phyloP scores from a whole-genome alignment of 2,329 filamentous ascomycete species.

The Didymella pinodella region DNA sequence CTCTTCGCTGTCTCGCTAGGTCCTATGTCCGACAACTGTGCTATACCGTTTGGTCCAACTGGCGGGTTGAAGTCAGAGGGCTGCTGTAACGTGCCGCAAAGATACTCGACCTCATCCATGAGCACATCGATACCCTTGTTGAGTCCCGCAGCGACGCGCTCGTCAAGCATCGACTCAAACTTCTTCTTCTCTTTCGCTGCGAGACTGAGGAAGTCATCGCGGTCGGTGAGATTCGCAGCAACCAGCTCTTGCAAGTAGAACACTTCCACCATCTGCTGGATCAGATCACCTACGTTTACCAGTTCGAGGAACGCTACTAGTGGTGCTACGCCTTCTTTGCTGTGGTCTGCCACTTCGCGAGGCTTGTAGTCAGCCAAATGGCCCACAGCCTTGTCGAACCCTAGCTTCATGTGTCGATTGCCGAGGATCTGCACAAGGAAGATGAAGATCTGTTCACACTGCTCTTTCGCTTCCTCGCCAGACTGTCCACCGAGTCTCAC shows the following conservation, averaged over 20 bases:
- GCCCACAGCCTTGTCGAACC: slow-evolving; percentile 90
- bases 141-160: slow-evolving; percentile 91
- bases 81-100: slow-evolving; percentile 85
- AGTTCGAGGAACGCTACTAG: slow-evolving; percentile 95
- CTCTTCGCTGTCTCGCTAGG: slow-evolving; percentile 80
- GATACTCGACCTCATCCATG: slow-evolving; percentile 97
- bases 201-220: slow-evolving; percentile 92
- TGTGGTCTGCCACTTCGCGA: slow-evolving; percentile 76
- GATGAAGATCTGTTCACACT: slow-evolving; percentile 91
- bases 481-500: slow-evolving; percentile 79
- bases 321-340: slow-evolving; percentile 79
- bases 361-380: slow-evolving; percentile 93
- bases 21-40: slow-evolving; percentile 65
- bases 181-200: slow-evolving; percentile 95
- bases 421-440: slow-evolving; percentile 83
- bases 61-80: slow-evolving; percentile 90
- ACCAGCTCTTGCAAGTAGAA: slow-evolving; percentile 97
- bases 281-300: slow-evolving; percentile 96
- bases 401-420: slow-evolving; percentile 84
- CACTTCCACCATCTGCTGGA: slow-evolving; percentile 98
- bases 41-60: slow-evolving; percentile 45
- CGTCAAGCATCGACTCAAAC: slow-evolving; percentile 98
- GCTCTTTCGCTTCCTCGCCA: slow-evolving; percentile 83
- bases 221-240: slow-evolving; percentile 80
- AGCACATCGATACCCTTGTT: slow-evolving; percentile 98